Base-by-base conservation (phyloP, 805 yeast species). In the Candida nanaspora region DNA sequence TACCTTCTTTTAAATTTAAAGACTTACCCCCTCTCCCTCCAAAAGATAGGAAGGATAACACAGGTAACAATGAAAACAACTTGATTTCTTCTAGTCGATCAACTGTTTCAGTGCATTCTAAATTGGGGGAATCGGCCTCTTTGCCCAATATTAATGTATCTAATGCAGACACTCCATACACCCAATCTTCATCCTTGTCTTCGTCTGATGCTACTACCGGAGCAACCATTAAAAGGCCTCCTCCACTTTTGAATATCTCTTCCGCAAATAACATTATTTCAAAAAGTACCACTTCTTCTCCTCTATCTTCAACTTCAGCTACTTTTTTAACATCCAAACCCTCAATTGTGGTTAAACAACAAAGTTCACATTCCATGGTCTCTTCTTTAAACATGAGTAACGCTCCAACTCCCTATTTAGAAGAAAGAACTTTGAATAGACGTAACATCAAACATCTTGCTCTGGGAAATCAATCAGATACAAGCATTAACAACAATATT, bases 381-480 rank as follows among this genome's bases (percentile, higher is more conserved):
- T 23, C 43, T 16, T 33, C 34, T 11, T 20, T 26, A 23, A 45
- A 41, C 29, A 35, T 21, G 14, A 41, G 37, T 22, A 42, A 38
- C 37, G 43, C 51, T 4, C 50, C 48, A n/a, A 41, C 51, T 13
- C 50, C 51, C 10, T 47, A 31, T 33, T 42, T 51, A 3, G 53
- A 44, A 23, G 43, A 50, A 23, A 73, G 66, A 49, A 66, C 82
- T 1, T 53, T 80, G 41, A 74, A 73, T 46, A 65, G 85, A 48
- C 63, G 76, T 41, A 82, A 82, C 50, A 57, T 78, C 48, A 82
- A 82, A 56, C 69, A 76, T 46, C 63, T 80, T 30, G 70, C 76
- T 8, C 57, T 80, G 10, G 44, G 49, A 10, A 44, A 50, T 21
- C 40, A 54, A 18, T 8, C 42, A 11, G 25, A 35, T 26, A 4